Evolutionary conservation across 331 rosid species (phyloP).

Genomic region (Quercus tomentella): DNA sequence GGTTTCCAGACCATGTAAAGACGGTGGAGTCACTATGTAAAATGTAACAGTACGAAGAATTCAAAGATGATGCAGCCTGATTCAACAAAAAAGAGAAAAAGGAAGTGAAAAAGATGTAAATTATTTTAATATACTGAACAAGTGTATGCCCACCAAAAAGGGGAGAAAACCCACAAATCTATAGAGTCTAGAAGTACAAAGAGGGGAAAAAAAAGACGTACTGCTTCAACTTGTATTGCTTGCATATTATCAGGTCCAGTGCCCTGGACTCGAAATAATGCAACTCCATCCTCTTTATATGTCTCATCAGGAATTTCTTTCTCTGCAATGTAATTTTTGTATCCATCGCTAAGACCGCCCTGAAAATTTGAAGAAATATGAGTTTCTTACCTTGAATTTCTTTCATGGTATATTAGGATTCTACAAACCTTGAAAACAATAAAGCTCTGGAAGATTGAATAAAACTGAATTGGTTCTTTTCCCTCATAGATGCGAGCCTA

Average conservation of each 20-base stretch:
- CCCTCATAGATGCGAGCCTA: slow-evolving; percentile 93
- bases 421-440: slow-evolving; percentile 77
- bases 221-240: slow-evolving; percentile 94
- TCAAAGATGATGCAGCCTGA: slow-evolving; percentile 93
- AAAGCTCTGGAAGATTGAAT: slow-evolving; percentile 79
- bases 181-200: background rate
- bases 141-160: slow-evolving; percentile 5
- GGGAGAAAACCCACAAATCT: background rate
- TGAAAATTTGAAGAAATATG: slow-evolving; percentile 22
- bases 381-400: slow-evolving; percentile 2
- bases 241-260: slow-evolving; percentile 97
- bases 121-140: slow-evolving; percentile 2
- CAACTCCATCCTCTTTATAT: slow-evolving; percentile 75
- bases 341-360: slow-evolving; percentile 96
- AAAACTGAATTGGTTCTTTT: slow-evolving; percentile 76
- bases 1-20: slow-evolving; percentile 86
- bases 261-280: slow-evolving; percentile 95
- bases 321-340: slow-evolving; percentile 58
- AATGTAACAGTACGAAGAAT: slow-evolving; percentile 84
- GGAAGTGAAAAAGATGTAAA: background rate
- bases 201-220: slow-evolving; percentile 23
- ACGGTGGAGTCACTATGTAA: slow-evolving; percentile 62
- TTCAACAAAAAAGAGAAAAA: slow-evolving; percentile 12
- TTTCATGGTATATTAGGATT: slow-evolving; percentile 11
- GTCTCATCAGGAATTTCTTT: slow-evolving; percentile 79